A percentile compares a stretch with the other conserved stretches of the same genome.
Conservation (phyloP, 192 early-diverging fungal genomes). For the Entomortierella lignicola region DNA sequence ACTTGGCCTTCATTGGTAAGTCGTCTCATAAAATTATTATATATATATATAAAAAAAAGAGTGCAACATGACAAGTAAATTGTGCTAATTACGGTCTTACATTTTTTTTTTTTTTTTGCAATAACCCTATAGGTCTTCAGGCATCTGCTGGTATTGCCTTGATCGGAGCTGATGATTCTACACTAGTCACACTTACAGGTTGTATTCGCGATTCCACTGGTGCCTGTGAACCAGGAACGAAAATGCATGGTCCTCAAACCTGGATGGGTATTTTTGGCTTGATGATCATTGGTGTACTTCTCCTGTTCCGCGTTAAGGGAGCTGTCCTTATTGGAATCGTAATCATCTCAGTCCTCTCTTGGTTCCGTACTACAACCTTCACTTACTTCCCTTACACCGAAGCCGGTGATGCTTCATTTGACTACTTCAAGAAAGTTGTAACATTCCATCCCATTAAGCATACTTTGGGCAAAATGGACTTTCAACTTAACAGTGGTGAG, state of each 20-base stretch:
- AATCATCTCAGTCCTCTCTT: constrained; percentile 77
- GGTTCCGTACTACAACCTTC: constrained; percentile 74
- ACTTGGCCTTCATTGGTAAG: constrained; percentile 80
- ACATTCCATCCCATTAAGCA: constrained; percentile 70
- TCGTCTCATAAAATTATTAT: not conserved
- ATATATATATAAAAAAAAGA: not conserved
- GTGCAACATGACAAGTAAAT: not conserved
- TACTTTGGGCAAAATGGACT: constrained; percentile 72
- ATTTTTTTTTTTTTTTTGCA: constrained; percentile 67
- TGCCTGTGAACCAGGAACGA: constrained; percentile 62
- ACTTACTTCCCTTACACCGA: constrained; percentile 82
- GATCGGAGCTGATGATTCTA: constrained; percentile 68
- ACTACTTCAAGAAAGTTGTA: constrained; percentile 79
- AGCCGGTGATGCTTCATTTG: constrained; percentile 69
- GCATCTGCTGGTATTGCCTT: constrained; percentile 84
- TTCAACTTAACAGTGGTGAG: constrained; percentile 66
- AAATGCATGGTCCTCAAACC: constrained; percentile 71
- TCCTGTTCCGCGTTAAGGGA: constrained; percentile 77
- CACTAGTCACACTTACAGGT: constrained; percentile 74
- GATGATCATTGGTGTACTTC: constrained; percentile 72
- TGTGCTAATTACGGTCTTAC: not conserved
- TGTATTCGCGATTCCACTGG: constrained; percentile 63
- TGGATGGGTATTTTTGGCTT: constrained; percentile 85
- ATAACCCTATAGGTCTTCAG: constrained; percentile 56
- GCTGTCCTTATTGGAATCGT: constrained; percentile 78